These are phyloP conservation scores for Musa beccarii DNA, from an alignment of 176 grass and related monocot species.

Conservation along the genomic window DNA sequence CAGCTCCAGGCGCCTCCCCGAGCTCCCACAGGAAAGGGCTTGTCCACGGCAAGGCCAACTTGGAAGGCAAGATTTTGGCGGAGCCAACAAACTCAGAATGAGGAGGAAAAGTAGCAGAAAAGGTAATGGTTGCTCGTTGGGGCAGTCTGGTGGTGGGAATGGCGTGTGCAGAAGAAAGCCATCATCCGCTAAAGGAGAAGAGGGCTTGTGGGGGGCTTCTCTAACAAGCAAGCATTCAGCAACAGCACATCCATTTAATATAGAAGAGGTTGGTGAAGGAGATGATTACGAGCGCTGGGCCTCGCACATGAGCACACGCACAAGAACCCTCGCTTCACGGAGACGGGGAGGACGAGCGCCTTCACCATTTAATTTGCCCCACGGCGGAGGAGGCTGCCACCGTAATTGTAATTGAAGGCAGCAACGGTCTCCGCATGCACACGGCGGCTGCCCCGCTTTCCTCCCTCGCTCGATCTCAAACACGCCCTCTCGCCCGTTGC, in stretches of 20 bases:
- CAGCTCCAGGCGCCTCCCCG: constrained; percentile 21
- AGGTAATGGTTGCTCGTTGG: neutral
- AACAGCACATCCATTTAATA: neutral
- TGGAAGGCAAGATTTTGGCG: neutral
- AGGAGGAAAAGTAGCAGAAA: neutral
- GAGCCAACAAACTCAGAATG: neutral
- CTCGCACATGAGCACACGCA: neutral
- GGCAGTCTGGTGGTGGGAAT: no score
- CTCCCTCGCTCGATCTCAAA: no score
- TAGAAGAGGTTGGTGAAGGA: neutral
- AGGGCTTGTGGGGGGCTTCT: no score
- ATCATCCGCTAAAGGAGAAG: no score
- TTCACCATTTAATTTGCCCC: neutral
- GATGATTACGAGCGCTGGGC: neutral
- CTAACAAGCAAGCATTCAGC: neutral
- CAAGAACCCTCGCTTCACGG: neutral
- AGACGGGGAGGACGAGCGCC: neutral
- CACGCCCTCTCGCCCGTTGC: neutral
- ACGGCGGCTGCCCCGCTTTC: neutral
- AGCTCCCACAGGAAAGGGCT: neutral
- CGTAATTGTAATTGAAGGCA: no score
- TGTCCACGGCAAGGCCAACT: neutral
- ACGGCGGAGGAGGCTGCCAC: no score
- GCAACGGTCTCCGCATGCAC: neutral
- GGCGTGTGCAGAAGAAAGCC: no score